Conservation (phyloP, 2,329 filamentous ascomycete genomes). For the Epichloe gansuensis region DNA sequence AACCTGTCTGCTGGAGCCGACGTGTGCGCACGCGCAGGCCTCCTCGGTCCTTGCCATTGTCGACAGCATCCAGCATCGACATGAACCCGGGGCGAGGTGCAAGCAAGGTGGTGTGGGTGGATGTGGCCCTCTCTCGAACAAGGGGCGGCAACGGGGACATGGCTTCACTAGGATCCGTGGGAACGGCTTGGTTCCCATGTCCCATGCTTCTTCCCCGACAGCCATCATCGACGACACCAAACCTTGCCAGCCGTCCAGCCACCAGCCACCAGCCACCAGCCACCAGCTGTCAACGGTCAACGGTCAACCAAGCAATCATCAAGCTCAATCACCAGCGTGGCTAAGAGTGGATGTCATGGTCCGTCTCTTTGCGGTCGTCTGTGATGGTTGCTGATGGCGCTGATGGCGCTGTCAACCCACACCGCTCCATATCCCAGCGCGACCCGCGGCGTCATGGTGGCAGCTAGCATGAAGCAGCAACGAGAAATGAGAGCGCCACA, state of each 20-base stretch:
- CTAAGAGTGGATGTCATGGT: neutral
- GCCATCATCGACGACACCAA: slow-evolving; percentile 1
- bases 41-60: slow-evolving; percentile 4
- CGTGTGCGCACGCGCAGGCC: slow-evolving; percentile 2
- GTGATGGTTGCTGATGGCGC: too few relatives aligned
- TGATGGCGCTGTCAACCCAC: slow-evolving; percentile 13
- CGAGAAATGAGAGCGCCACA: slow-evolving; percentile 2
- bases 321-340: neutral
- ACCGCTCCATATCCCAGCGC: slow-evolving; percentile 17
- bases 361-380: too few relatives aligned
- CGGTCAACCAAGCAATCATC: neutral
- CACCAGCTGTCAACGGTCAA: neutral
- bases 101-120: slow-evolving; percentile 1
- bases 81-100: slow-evolving; percentile 1
- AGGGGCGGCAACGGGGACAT: slow-evolving; percentile 8
- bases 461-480: slow-evolving; percentile 1
- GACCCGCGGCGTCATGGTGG: slow-evolving; percentile 1
- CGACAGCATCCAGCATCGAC: slow-evolving; percentile 3
- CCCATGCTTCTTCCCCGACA: neutral
- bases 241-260: neutral
- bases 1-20: slow-evolving; percentile 3
- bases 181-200: neutral
- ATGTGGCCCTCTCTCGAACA: slow-evolving; percentile 2
- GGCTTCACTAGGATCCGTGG: slow-evolving; percentile 4
- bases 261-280: slow-evolving; percentile 1